Conservation (phyloP, 768 basidiomycete genomes). For the Boletus reticulatus region DNA sequence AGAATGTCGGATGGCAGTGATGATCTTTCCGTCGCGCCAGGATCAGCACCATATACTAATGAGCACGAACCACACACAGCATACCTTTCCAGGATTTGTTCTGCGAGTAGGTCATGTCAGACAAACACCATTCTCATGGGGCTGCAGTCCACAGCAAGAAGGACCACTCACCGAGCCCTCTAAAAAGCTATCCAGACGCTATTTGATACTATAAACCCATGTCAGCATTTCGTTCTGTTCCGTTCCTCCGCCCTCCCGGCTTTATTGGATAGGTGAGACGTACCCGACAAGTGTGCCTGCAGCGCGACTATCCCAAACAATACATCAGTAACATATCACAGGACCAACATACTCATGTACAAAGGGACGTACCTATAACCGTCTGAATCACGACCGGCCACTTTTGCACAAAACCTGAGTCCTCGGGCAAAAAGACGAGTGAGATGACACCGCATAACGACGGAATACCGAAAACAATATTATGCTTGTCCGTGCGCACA, state of each 20-base stretch:
- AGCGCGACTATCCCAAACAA: not conserved
- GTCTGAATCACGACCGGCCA: constrained; percentile 23
- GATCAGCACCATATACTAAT: not conserved
- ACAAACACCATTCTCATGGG: not conserved
- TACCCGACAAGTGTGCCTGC: constrained; percentile 1
- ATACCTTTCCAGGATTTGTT: constrained; percentile 18
- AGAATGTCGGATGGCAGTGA: constrained; percentile 18
- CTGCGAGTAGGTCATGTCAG: not conserved
- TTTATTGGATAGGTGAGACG: not conserved
- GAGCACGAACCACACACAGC: not conserved
- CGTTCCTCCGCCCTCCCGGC: no score
- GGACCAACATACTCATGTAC: not conserved
- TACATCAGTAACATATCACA: not conserved
- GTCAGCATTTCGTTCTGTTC: not conserved
- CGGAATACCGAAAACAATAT: constrained; percentile 45
- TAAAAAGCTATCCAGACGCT: constrained; percentile 23
- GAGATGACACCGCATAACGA: constrained; percentile 44
- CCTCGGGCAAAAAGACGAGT: constrained; percentile 28
- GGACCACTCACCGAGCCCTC: constrained; percentile 8
- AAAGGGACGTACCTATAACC: not conserved
- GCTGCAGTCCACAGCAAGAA: not conserved
- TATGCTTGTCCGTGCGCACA: constrained; percentile 54
- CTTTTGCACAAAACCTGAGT: constrained; percentile 20
- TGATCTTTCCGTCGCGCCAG: constrained; percentile 4
- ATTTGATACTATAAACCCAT: constrained; percentile 11